Percentiles rank a stretch among this genome's conserved stretches.
Conservation (phyloP, 2,329 filamentous ascomycete genomes). For the Colletotrichum ledebouriae region DNA sequence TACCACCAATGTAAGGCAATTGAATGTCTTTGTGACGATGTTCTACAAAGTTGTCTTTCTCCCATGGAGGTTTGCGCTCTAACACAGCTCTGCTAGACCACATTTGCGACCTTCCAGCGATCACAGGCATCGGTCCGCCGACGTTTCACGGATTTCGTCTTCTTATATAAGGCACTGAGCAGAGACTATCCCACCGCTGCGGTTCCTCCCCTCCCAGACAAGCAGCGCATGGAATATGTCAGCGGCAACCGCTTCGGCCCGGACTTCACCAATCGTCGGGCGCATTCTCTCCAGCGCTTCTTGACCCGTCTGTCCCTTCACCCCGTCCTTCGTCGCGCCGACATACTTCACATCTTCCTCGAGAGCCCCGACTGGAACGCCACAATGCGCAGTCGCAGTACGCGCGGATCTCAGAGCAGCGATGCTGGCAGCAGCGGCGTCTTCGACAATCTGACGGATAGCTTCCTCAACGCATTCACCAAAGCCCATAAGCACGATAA, state of each 20-base stretch:
- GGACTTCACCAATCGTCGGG: constrained; percentile 91
- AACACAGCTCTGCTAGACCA: constrained; percentile 73
- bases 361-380: constrained; percentile 97
- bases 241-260: constrained; percentile 93
- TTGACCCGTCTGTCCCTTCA: constrained; percentile 88
- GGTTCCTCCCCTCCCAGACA: constrained; percentile 94
- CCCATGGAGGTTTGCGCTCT: constrained; percentile 14
- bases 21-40: constrained; percentile 16
- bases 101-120: constrained; percentile 93
- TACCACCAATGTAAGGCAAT: constrained; percentile 79
- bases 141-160: constrained; percentile 98
- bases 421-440: constrained; percentile 74
- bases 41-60: neutral
- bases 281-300: constrained; percentile 92
- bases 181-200: constrained; percentile 92
- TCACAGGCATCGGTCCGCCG: constrained; percentile 83
- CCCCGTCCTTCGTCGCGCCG: constrained; percentile 85
- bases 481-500: constrained; percentile 97
- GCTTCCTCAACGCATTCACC: constrained; percentile 95
- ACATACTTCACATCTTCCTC: constrained; percentile 88
- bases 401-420: constrained; percentile 69
- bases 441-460: constrained; percentile 95
- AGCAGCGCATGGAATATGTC: constrained; percentile 99
- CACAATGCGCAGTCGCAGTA: constrained; percentile 85
- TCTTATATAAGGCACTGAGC: constrained; percentile 90